These are phyloP conservation scores for Candida anutae DNA, from an alignment of 1,139 yeast genomes.

Conservation along the genomic window DNA sequence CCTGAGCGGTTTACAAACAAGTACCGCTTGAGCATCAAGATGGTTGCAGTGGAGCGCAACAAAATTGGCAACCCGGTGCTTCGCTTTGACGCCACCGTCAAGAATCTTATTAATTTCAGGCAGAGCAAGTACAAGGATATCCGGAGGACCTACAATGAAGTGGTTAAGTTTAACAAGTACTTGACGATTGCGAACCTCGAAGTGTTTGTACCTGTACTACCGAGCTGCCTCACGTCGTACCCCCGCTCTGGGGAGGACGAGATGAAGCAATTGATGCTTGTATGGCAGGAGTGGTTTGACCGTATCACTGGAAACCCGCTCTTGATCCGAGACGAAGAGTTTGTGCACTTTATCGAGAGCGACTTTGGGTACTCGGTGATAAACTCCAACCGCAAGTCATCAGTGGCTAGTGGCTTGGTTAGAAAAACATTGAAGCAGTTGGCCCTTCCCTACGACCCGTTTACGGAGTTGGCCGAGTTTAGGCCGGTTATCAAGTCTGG, in stretches of 20 bases:
- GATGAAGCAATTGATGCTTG: constrained; percentile 43
- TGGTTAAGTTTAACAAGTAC: constrained; percentile 69
- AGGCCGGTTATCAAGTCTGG: constrained; percentile 79
- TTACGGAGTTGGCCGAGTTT: constrained; percentile 69
- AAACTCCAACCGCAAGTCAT: constrained; percentile 43
- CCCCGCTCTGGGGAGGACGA: constrained; percentile 85
- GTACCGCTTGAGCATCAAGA: constrained; percentile 21
- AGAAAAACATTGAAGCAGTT: constrained; percentile 88
- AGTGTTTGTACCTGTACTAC: constrained; percentile 88
- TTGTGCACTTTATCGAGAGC: constrained; percentile 79
- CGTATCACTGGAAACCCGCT: constrained; percentile 70
- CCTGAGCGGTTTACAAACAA: constrained; percentile 43
- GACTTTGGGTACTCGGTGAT: constrained; percentile 77
- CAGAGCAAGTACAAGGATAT: constrained; percentile 65
- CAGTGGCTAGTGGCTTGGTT: constrained; percentile 74
- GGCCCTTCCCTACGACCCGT: constrained; percentile 86
- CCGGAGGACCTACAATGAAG: constrained; percentile 75
- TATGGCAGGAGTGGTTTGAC: constrained; percentile 84
- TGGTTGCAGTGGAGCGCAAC: constrained; percentile 31
- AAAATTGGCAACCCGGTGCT: constrained; percentile 40
- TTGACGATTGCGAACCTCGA: constrained; percentile 78
- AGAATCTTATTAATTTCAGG: constrained; percentile 66
- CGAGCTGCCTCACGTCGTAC: constrained; percentile 64
- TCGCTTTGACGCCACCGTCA: constrained; percentile 31
- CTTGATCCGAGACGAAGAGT: constrained; percentile 77